A percentile compares a stretch with the other conserved stretches of the same genome.
Evolutionary conservation across 139 green algal species (phyloP).

Genomic region (Coccomyxa sp.): DNA sequence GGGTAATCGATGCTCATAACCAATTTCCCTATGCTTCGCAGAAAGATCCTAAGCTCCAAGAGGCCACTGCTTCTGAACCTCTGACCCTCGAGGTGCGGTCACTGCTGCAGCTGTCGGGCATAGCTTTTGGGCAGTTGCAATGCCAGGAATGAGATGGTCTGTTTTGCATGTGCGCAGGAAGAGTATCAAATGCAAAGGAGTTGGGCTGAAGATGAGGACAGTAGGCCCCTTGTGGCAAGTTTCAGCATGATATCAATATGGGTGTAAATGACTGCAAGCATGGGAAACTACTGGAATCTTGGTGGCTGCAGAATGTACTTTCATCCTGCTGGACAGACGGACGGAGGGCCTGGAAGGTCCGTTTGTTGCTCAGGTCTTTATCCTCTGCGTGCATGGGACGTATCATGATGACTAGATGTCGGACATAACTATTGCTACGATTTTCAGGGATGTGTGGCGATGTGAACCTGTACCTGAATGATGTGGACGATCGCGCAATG

Average conservation of each 20-base stretch:
- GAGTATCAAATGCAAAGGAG: background rate
- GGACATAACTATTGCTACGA: too few relatives aligned
- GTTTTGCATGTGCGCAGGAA: background rate
- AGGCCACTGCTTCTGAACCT: background rate
- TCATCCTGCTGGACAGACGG: background rate
- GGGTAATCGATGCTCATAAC: too few relatives aligned
- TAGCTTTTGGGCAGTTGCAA: too few relatives aligned
- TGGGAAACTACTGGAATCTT: background rate
- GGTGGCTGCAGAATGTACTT: background rate
- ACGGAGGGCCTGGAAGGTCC: too few relatives aligned
- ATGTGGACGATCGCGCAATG: background rate
- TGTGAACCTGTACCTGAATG: constrained; percentile 5
- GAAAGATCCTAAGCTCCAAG: background rate
- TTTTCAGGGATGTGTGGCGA: background rate
- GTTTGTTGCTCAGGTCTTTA: too few relatives aligned
- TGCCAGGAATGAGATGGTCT: too few relatives aligned
- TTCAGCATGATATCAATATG: background rate
- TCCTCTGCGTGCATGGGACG: too few relatives aligned
- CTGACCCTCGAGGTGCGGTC: background rate
- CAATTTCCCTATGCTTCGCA: background rate
- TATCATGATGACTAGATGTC: too few relatives aligned
- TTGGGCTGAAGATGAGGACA: background rate
- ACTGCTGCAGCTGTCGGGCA: too few relatives aligned
- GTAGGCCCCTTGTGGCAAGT: background rate
- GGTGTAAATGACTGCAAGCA: too few relatives aligned